These are phyloP conservation scores for Gossypium herbaceum DNA, from an alignment of 345 rosid genomes.

Conservation along the genomic window DNA sequence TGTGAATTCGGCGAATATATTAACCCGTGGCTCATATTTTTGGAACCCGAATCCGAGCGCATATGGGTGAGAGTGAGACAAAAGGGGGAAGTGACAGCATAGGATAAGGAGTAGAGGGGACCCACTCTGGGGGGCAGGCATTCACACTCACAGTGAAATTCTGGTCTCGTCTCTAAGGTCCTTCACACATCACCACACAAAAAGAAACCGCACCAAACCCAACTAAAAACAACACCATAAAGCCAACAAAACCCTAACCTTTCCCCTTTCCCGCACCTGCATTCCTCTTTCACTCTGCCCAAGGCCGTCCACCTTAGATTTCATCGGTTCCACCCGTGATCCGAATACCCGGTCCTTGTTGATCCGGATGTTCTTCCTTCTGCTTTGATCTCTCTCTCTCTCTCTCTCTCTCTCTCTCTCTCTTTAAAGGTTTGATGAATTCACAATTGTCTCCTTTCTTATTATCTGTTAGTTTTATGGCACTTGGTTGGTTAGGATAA, in stretches of 20 bases:
- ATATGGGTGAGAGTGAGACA: constrained; percentile 2
- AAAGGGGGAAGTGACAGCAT: neutral
- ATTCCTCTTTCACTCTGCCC: neutral
- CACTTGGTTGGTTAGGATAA: neutral
- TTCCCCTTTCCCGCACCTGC: neutral
- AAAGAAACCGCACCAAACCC: constrained; percentile 4
- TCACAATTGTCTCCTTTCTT: neutral
- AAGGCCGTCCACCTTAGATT: neutral
- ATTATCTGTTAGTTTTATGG: neutral
- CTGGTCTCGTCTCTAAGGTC: constrained; percentile 13
- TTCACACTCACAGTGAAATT: neutral
- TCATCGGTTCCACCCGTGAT: constrained; percentile 1
- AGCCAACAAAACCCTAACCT: neutral
- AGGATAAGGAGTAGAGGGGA: constrained; percentile 25
- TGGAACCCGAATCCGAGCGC: neutral
- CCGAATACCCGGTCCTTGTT: constrained; percentile 6
- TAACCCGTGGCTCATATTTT: too few species aligned
- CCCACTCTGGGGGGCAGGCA: neutral
- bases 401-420: too few species aligned
- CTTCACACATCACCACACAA: constrained; percentile 1
- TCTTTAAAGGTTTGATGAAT: neutral
- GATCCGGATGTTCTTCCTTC: neutral
- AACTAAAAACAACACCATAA: neutral
- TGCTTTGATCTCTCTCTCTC: neutral
- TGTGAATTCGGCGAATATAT: too few species aligned